These are phyloP conservation scores for Trametes elegans DNA, from an alignment of 768 basidiomycete genomes.

Conservation along the genomic window DNA sequence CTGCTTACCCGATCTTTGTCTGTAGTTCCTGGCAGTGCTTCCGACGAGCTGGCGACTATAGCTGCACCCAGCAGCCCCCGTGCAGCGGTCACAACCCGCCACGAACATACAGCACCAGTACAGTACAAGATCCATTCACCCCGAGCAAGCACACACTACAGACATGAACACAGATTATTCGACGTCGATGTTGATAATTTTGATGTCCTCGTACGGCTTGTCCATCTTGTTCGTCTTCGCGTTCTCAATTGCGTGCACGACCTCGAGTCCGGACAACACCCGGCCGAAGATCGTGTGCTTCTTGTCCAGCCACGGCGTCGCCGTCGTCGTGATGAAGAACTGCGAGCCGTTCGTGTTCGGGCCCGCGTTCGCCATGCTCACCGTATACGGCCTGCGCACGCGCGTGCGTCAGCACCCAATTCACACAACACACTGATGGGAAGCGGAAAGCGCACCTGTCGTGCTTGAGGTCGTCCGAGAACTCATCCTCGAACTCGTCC, in stretches of 20 bases:
- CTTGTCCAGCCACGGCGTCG: conserved; percentile 90
- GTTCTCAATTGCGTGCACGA: conserved; percentile 90
- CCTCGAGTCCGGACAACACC: conserved; percentile 82
- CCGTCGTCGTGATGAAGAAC: conserved; percentile 96
- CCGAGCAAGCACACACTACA: too few relatives aligned
- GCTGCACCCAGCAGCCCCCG: too few relatives aligned
- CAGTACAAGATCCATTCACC: not conserved
- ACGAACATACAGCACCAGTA: not conserved
- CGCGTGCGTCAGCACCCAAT: not conserved
- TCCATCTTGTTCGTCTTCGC: conserved; percentile 82
- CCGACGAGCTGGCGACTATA: too few relatives aligned
- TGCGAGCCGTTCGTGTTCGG: conserved; percentile 92
- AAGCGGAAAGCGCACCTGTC: conserved; percentile 60
- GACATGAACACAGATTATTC: conserved; percentile 45
- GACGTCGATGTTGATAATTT: conserved; percentile 78
- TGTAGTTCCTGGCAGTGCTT: too few relatives aligned
- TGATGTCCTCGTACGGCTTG: conserved; percentile 92
- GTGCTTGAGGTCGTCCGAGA: conserved; percentile 84
- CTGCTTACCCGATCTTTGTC: too few relatives aligned
- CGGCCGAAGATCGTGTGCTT: conserved; percentile 94
- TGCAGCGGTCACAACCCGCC: too few relatives aligned
- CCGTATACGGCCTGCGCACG: conserved; percentile 75
- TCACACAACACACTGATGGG: not conserved
- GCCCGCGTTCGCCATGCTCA: conserved; percentile 95
- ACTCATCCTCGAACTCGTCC: conserved; percentile 89